A percentile compares a stretch with the other conserved stretches of the same genome.
Evolutionary conservation across 768 basidiomycete genomes (phyloP).

Genomic region (Suillus spraguei): DNA sequence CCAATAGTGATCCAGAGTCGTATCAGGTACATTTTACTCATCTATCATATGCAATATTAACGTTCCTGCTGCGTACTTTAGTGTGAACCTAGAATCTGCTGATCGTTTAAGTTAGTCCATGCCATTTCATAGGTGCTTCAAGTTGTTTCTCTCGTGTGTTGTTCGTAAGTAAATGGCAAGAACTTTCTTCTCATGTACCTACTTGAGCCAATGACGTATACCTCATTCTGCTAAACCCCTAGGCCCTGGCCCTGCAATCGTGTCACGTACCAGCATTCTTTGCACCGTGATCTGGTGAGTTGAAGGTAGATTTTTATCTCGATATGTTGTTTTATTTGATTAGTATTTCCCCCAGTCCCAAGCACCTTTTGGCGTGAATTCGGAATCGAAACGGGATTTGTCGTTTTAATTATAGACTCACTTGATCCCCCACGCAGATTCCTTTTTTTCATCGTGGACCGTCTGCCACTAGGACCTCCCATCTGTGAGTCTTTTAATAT

Average conservation of each 20-base stretch:
- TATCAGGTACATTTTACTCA: neutral
- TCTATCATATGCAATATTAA: neutral
- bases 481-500: slow-evolving; percentile 38
- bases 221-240: neutral
- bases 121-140: neutral
- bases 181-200: neutral
- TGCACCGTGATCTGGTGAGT: neutral
- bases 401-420: neutral
- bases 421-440: neutral
- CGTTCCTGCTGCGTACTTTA: neutral
- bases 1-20: neutral
- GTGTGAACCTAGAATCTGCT: neutral
- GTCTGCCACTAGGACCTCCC: neutral
- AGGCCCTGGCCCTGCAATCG: neutral
- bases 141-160: neutral
- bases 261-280: neutral
- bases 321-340: neutral
- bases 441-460: neutral
- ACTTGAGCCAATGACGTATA: neutral
- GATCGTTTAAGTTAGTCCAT: neutral
- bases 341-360: neutral
- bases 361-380: neutral
- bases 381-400: neutral
- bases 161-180: neutral
- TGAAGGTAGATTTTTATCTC: neutral